Base-by-base conservation (phyloP, 2,329 filamentous ascomycete species). In the Ceratocystis smalleyi region DNA sequence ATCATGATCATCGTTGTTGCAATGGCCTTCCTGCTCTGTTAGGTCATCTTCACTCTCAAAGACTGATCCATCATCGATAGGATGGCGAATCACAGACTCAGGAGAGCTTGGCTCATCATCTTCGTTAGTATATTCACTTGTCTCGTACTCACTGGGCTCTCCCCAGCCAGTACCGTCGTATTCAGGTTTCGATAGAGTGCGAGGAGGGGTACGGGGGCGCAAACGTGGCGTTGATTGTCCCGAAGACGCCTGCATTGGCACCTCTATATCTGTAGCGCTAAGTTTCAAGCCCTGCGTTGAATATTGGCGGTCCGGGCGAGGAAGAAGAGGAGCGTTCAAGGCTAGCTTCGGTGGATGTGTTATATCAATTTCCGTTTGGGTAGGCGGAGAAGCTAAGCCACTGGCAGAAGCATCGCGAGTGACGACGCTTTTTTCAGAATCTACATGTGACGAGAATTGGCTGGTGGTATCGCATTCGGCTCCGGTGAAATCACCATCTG, bases 1-100 rank as follows among this genome's bases (percentile, higher is more conserved):
- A 1, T 69, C 70, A 49, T 73, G 71, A 1, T 69, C 69, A 17
- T 59, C 24, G 3, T 51, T 30, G 51, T 30, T 27, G 30, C 8
- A 27, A 15, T 61, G 61, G 17, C 61, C 47, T 51, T 71, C 69
- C 5, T 70, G 65, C 63, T 71, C 73, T 19, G 76, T 74, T 24
- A 72, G 70, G 19, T 72, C 71, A 24, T 71, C 72, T 19, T 72
- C 66, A 17, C 51, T 55, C 51, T 68, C 70, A 59, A 65, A 62
- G 12, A 70, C 69, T 3, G 69, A 69, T 35, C 57, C 65, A 6
- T 73, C 72, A 10, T 73, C 71, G 59, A 89, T 73, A 1, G 85
- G 83, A 70, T 91, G 88, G 67, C 89, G 88, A 68, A 96, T 92
- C 24, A 97, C 91, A 5, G 92, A 97, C 61, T 91, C 88, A 15